phyloP scores from a whole-genome alignment of 1,284 basidiomycete genomes.

The Austroboletus niveus region DNA sequence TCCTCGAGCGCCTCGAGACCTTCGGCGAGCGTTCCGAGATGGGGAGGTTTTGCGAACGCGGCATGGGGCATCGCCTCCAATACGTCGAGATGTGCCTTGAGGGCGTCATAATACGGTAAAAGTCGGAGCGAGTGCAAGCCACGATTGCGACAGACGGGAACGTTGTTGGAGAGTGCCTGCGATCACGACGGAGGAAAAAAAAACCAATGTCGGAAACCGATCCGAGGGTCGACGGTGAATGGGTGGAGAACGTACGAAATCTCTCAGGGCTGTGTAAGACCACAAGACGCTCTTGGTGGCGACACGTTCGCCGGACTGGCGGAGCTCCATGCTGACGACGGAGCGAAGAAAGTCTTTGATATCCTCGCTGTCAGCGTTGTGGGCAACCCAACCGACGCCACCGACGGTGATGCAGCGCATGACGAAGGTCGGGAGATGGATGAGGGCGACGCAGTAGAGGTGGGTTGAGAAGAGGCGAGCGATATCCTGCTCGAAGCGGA shows the following conservation, averaged over 20 bases:
- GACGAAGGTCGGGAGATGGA: conserved; percentile 62
- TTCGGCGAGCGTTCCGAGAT: conserved; percentile 54
- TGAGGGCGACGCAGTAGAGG: conserved; percentile 57
- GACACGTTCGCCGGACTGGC: conserved; percentile 68
- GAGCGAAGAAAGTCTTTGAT: conserved; percentile 70
- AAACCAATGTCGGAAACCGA: conserved; percentile 2
- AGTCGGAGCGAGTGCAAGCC: conserved; percentile 64
- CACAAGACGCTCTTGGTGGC: conserved; percentile 74
- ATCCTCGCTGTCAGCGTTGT: conserved; percentile 62
- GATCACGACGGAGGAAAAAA: background rate
- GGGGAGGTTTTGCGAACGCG: conserved; percentile 59
- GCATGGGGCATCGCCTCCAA: conserved; percentile 55
- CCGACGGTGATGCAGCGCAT: conserved; percentile 58
- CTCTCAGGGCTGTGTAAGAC: conserved; percentile 69
- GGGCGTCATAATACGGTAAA: conserved; percentile 54
- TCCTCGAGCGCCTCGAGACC: conserved; percentile 60
- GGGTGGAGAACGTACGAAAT: conserved; percentile 48
- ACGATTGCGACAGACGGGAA: conserved; percentile 56
- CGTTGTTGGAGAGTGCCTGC: conserved; percentile 65
- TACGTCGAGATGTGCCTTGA: conserved; percentile 57
- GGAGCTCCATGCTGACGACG: conserved; percentile 66
- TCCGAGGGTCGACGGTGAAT: background rate
- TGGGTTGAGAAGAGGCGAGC: conserved; percentile 67
- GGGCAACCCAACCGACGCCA: conserved; percentile 63
- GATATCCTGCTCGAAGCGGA: conserved; percentile 69